Percentiles rank a stretch among this genome's conserved stretches.
Evolutionary conservation across 768 basidiomycete genomes (phyloP).

Genomic region (Goffeauzyma gilvescens): DNA sequence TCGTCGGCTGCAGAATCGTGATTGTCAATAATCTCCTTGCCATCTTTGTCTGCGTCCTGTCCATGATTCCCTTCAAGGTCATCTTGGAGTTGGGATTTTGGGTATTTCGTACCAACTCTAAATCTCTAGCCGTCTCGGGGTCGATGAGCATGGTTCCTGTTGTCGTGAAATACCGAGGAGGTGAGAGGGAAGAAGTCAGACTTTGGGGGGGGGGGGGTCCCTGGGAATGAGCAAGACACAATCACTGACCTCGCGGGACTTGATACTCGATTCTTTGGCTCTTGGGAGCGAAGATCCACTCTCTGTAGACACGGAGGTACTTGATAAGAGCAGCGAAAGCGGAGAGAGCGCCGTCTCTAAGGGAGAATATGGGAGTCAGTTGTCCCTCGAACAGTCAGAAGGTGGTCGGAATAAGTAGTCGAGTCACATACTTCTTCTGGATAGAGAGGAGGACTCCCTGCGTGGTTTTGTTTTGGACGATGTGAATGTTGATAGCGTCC

Average conservation of each 20-base stretch:
- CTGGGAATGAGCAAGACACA: not conserved
- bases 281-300: slow-evolving; percentile 45
- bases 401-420: too few relatives aligned
- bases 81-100: slow-evolving; percentile 42
- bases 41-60: slow-evolving; percentile 80
- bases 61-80: slow-evolving; percentile 32
- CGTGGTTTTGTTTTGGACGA: too few relatives aligned
- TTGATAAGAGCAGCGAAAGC: slow-evolving; percentile 76
- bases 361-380: not conserved
- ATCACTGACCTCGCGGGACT: slow-evolving; percentile 43
- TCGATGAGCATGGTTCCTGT: slow-evolving; percentile 85
- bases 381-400: too few relatives aligned
- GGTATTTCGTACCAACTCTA: slow-evolving; percentile 72
- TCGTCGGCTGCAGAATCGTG: slow-evolving; percentile 64
- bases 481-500: too few relatives aligned
- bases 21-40: slow-evolving; percentile 58
- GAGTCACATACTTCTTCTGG: too few relatives aligned
- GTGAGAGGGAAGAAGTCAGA: not conserved
- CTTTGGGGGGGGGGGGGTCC: not conserved
- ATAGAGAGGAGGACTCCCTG: too few relatives aligned
- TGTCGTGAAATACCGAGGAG: too few relatives aligned
- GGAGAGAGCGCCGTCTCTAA: slow-evolving; percentile 72
- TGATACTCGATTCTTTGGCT: slow-evolving; percentile 37
- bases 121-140: slow-evolving; percentile 62
- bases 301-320: slow-evolving; percentile 50